phyloP scores from a whole-genome alignment of 805 yeast species.

The Priceomyces haplophilus region DNA sequence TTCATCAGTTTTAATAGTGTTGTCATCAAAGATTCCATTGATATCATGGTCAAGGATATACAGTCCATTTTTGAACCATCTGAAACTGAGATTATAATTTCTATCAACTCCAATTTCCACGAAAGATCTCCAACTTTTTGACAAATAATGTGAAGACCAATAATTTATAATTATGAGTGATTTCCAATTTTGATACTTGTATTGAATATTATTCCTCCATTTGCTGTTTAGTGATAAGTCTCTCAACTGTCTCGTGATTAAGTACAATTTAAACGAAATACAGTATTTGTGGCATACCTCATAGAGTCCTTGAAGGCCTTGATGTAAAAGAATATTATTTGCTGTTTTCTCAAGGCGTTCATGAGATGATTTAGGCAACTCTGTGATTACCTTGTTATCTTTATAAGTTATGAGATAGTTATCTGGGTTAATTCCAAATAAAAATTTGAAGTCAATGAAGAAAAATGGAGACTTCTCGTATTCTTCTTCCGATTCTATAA shows the following conservation, averaged over 20 bases:
- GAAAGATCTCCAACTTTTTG: conserved; percentile 47
- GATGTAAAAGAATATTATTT: conserved; percentile 48
- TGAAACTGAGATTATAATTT: conserved; percentile 45
- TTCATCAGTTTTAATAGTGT: conserved; percentile 20
- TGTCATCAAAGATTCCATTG: conserved; percentile 7
- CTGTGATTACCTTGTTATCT: conserved; percentile 24
- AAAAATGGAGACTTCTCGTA: conserved; percentile 59
- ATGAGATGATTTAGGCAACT: conserved; percentile 28
- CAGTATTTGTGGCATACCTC: conserved; percentile 57
- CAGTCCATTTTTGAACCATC: conserved; percentile 63
- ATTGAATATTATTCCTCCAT: conserved; percentile 63
- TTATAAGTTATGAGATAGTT: conserved; percentile 29
- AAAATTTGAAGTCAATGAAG: conserved; percentile 71
- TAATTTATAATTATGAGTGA: conserved; percentile 57
- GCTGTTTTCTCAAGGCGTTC: conserved; percentile 52
- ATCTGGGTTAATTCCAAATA: conserved; percentile 47
- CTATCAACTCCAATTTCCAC: conserved; percentile 61
- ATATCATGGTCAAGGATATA: conserved; percentile 22
- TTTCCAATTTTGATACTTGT: conserved; percentile 52
- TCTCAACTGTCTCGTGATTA: conserved; percentile 56
- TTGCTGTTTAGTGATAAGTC: conserved; percentile 41
- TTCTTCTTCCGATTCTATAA: conserved; percentile 48
- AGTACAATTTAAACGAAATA: conserved; percentile 60
- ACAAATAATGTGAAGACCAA: conserved; percentile 51
- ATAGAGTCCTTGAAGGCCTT: conserved; percentile 52